These are phyloP conservation scores for Cyclotella baltica DNA, from an alignment of 108 stramenopile species.

Conservation along the genomic window DNA sequence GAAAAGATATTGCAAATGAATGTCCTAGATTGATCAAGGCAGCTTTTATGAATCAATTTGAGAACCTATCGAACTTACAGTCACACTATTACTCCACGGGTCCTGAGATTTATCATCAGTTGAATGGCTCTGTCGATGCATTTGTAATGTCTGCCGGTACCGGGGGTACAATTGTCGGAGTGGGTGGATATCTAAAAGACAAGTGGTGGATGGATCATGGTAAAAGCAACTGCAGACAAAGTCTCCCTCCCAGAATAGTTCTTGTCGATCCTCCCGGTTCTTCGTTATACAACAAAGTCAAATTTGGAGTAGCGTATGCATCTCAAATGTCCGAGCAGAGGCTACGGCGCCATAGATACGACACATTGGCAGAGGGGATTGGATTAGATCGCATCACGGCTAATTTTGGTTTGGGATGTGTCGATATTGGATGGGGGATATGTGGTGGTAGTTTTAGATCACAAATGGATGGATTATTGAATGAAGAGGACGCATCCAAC, in stretches of 20 bases:
- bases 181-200: slow-evolving; percentile 82
- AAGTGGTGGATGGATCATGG: slow-evolving; percentile 36
- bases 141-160: slow-evolving; percentile 98
- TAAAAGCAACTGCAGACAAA: not conserved
- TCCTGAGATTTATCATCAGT: slow-evolving; percentile 87
- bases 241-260: slow-evolving; percentile 55
- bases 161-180: slow-evolving; percentile 95
- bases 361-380: slow-evolving; percentile 96
- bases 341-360: slow-evolving; percentile 92
- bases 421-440: slow-evolving; percentile 25
- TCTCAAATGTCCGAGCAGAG: slow-evolving; percentile 82
- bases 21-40: slow-evolving; percentile 52
- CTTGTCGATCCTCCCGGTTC: slow-evolving; percentile 96
- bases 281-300: slow-evolving; percentile 86
- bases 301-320: slow-evolving; percentile 92
- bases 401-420: slow-evolving; percentile 83
- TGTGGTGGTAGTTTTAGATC: not conserved
- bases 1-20: not conserved
- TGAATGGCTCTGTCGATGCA: slow-evolving; percentile 73
- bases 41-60: slow-evolving; percentile 97
- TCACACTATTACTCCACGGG: slow-evolving; percentile 89
- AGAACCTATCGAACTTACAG: slow-evolving; percentile 88
- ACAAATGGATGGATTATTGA: not conserved
- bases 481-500: not conserved
- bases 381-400: slow-evolving; percentile 94